phyloP scores from a whole-genome alignment of 2,329 filamentous ascomycete genomes.

The Chalara sp. region DNA sequence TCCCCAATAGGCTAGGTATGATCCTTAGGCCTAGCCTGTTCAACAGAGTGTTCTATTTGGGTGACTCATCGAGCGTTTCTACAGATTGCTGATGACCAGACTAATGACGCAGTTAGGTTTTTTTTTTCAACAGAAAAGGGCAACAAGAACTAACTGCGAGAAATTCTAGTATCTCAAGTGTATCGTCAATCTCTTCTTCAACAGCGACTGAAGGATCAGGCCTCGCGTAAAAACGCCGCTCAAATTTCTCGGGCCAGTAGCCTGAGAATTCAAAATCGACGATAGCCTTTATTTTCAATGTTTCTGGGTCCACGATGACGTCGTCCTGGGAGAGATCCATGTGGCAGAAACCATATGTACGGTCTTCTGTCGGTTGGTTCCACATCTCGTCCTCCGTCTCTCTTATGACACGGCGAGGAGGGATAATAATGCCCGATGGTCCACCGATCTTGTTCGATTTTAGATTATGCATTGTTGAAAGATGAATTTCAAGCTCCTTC shows the following conservation, averaged over 20 bases:
- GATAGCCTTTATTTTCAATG: not conserved
- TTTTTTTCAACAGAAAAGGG: no score
- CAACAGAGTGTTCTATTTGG: no score
- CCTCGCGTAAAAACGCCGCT: not conserved
- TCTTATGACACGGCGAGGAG: not conserved
- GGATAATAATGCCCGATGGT: conserved; percentile 9
- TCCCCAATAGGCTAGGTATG: no score
- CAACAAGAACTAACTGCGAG: no score
- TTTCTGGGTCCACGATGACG: not conserved
- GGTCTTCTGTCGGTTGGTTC: not conserved
- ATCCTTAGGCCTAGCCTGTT: no score
- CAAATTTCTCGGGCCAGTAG: not conserved
- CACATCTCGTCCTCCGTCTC: not conserved
- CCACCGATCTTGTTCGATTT: conserved; percentile 14
- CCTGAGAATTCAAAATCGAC: not conserved
- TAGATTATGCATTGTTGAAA: conserved; percentile 3
- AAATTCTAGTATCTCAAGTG: no score
- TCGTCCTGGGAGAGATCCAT: not conserved
- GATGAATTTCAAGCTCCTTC: conserved; percentile 8
- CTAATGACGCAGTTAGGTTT: no score
- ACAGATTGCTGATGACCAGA: no score
- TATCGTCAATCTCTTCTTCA: not conserved
- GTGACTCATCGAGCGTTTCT: no score
- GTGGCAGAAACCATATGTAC: not conserved
- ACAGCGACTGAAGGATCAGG: conserved; percentile 4